Conservation (phyloP, 768 basidiomycete species). For the Plicaturopsis crispa region DNA sequence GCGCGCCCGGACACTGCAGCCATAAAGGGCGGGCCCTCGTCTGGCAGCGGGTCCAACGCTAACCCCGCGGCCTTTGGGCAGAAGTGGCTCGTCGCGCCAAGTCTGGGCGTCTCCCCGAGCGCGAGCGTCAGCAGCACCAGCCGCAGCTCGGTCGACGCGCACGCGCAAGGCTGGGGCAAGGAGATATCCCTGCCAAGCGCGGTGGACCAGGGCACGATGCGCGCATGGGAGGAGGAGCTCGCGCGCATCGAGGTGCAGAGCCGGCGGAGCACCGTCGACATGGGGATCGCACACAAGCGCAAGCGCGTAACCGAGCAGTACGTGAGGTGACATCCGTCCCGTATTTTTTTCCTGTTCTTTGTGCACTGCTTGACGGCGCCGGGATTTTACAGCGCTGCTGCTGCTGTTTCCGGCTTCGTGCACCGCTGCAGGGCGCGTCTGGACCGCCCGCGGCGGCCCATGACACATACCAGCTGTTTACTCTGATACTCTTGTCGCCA, state of each 20-base stretch:
- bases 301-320: constrained; percentile 11
- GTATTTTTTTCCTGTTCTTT: no score
- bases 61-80: constrained; percentile 12
- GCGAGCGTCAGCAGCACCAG: constrained; percentile 8
- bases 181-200: constrained; percentile 17
- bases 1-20: neutral
- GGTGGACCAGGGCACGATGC: constrained; percentile 30
- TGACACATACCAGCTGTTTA: no score
- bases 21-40: constrained; percentile 1
- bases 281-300: constrained; percentile 23
- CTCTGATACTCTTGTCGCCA: no score
- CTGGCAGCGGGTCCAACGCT: neutral
- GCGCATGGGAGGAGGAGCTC: constrained; percentile 77
- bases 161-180: constrained; percentile 23
- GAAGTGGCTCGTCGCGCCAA: constrained; percentile 16
- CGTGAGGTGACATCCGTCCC: neutral
- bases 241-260: constrained; percentile 61
- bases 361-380: no score
- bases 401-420: no score
- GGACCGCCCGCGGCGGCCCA: no score
- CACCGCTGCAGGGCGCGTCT: no score
- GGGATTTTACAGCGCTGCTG: no score
- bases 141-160: constrained; percentile 13
- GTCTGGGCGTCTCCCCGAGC: constrained; percentile 15
- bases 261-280: constrained; percentile 32